These are phyloP conservation scores for Gossypium thurberi DNA, from an alignment of 345 rosid genomes.

Conservation along the genomic window DNA sequence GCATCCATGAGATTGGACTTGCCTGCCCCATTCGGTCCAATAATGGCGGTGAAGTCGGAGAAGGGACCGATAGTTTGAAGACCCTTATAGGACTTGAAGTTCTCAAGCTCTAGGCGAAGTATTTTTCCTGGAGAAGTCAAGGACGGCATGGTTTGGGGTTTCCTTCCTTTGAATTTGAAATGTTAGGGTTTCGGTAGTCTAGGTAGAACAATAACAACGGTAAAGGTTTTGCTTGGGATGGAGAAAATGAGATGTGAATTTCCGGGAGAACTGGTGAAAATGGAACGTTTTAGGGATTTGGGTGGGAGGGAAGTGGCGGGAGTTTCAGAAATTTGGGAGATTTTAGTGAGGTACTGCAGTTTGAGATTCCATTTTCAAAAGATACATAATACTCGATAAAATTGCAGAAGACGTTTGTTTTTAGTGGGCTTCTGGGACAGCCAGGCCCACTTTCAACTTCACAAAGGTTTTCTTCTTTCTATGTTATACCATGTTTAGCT, in stretches of 20 bases:
- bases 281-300: neutral
- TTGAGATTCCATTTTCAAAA: neutral
- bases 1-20: constrained; percentile 99
- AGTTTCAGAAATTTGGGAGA: neutral
- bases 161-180: constrained; percentile 12
- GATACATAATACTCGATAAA: neutral
- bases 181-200: neutral
- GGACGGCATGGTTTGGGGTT: constrained; percentile 50
- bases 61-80: constrained; percentile 79
- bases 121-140: constrained; percentile 65
- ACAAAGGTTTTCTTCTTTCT: too few relatives aligned
- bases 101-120: constrained; percentile 73
- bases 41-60: constrained; percentile 93
- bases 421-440: neutral
- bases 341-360: neutral
- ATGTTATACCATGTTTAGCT: too few relatives aligned
- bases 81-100: constrained; percentile 97
- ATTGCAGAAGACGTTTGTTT: neutral
- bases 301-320: constrained; percentile 9
- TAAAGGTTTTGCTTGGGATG: constrained; percentile 3
- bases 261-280: constrained; percentile 19
- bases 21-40: constrained; percentile 97
- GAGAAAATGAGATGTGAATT: constrained; percentile 3
- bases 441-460: too few relatives aligned
- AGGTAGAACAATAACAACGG: constrained; percentile 20